phyloP scores from a whole-genome alignment of 179 eudicot genomes.

The Patellifolia procumbens region DNA sequence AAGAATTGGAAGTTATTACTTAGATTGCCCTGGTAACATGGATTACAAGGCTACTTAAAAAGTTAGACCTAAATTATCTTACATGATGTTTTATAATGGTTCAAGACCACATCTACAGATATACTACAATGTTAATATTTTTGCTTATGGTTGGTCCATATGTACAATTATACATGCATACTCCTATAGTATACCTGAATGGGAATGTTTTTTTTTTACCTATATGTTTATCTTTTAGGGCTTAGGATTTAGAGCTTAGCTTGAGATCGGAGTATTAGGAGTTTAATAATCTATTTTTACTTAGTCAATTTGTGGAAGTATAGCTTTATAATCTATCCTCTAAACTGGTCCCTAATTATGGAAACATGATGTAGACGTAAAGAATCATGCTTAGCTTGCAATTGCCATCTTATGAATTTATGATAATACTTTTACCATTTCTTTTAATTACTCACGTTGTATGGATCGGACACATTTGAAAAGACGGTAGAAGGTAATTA shows the following conservation, averaged over 20 bases:
- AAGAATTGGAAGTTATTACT: not conserved
- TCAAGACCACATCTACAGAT: not conserved
- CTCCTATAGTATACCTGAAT: not conserved
- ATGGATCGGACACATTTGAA: too few species aligned
- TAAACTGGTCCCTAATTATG: slow-evolving; percentile 6
- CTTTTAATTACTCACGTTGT: too few species aligned
- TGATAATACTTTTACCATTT: too few species aligned
- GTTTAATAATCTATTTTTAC: not conserved
- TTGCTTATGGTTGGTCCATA: not conserved
- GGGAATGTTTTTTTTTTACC: not conserved
- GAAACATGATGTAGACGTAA: not conserved
- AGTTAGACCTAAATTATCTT: not conserved
- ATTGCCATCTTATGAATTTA: not conserved
- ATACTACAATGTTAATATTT: not conserved
- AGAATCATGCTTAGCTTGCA: not conserved
- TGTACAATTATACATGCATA: not conserved
- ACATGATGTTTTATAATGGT: not conserved
- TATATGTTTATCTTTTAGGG: not conserved
- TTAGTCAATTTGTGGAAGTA: not conserved
- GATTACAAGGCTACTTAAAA: not conserved
- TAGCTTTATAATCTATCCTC: not conserved
- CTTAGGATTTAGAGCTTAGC: not conserved
- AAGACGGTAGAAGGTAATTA: too few species aligned
- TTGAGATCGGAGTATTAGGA: too few species aligned
- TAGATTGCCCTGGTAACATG: not conserved